Conservation (phyloP, 345 rosid genomes). For the Durio zibethinus region DNA sequence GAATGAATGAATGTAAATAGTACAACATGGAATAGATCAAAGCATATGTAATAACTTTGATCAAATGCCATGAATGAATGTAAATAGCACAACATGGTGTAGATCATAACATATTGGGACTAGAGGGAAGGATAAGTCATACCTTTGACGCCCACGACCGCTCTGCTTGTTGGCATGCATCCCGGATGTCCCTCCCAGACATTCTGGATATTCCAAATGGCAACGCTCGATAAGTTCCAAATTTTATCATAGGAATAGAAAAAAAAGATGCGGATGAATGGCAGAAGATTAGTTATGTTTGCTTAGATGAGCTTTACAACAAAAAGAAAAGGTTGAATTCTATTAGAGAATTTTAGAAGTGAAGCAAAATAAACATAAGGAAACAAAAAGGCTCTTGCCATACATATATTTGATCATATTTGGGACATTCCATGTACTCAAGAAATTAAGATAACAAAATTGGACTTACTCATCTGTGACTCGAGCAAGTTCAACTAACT, state of each 20-base stretch:
- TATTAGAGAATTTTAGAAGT: neutral
- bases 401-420: neutral
- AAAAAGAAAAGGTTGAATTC: neutral
- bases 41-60: too few relatives aligned
- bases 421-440: neutral
- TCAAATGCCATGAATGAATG: neutral
- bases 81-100: neutral
- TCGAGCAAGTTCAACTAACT: constrained; percentile 60
- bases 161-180: constrained; percentile 92
- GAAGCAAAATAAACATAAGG: neutral
- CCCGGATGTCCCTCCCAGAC: constrained; percentile 91
- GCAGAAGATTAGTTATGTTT: neutral
- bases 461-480: constrained; percentile 55
- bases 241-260: neutral
- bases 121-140: neutral
- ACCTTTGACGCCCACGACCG: constrained; percentile 95
- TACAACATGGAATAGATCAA: neutral
- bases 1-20: neutral
- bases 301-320: neutral
- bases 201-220: constrained; percentile 41
- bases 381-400: neutral
- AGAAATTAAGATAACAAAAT: neutral
- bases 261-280: neutral
- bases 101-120: neutral
- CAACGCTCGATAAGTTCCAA: neutral